Conservation (phyloP, 2,329 filamentous ascomycete genomes). For the Beauveria sp. region DNA sequence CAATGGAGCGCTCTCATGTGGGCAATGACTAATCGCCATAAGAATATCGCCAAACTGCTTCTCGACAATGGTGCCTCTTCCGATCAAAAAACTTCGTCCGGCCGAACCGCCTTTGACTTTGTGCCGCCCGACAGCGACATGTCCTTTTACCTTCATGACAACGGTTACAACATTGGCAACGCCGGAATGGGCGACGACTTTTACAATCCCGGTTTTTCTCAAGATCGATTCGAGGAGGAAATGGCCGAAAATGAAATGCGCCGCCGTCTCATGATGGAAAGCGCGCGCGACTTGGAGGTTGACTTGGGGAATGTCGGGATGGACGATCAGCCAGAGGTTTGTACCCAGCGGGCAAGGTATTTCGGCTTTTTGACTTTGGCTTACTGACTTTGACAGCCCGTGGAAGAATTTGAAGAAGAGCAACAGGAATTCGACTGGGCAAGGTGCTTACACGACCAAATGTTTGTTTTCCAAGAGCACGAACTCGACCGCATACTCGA, state of each 20-base stretch:
- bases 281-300: conserved; percentile 91
- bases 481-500: conserved; percentile 88
- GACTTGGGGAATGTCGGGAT: conserved; percentile 92
- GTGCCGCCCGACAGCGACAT: conserved; percentile 93
- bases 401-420: conserved; percentile 79
- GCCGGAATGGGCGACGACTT: conserved; percentile 81
- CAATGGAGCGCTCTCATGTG: conserved; percentile 98
- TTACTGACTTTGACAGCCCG: conserved; percentile 38
- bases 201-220: conserved; percentile 83
- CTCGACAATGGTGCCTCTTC: conserved; percentile 92
- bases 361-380: background rate
- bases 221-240: conserved; percentile 93
- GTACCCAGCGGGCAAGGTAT: conserved; percentile 16
- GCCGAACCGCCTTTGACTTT: conserved; percentile 92
- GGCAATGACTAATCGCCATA: conserved; percentile 98
- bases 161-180: conserved; percentile 82
- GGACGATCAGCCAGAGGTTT: conserved; percentile 87
- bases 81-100: conserved; percentile 89
- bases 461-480: conserved; percentile 98
- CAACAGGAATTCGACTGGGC: conserved; percentile 95
- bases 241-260: conserved; percentile 95
- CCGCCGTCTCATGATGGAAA: conserved; percentile 98
- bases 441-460: conserved; percentile 89
- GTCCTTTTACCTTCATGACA: conserved; percentile 89
- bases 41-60: conserved; percentile 85